Evolutionary conservation across 306 rosid genomes (phyloP).

Genomic region (Sphenostylis stenocarpa): DNA sequence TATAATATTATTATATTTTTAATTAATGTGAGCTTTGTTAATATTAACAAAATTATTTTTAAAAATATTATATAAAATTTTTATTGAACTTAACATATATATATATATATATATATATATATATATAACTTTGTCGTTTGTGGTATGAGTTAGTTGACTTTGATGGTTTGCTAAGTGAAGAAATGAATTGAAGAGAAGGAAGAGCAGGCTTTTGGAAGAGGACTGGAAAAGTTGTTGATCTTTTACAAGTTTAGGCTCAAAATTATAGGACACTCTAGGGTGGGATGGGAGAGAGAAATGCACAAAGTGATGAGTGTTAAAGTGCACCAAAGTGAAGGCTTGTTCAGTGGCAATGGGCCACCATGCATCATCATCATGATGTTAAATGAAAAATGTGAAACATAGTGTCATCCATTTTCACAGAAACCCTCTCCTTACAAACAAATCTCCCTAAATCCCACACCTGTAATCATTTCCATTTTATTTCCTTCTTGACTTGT

Average conservation of each 20-base stretch:
- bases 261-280: conserved; percentile 44
- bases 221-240: conserved; percentile 47
- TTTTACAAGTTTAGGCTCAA: conserved; percentile 49
- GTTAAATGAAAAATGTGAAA: conserved; percentile 37
- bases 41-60: no score
- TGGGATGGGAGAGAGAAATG: conserved; percentile 5
- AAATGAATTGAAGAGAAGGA: conserved; percentile 32
- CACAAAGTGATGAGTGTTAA: conserved; percentile 44
- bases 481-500: conserved; percentile 8
- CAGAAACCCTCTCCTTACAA: not conserved
- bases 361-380: conserved; percentile 22
- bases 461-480: conserved; percentile 45
- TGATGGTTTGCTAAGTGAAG: conserved; percentile 17
- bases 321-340: conserved; percentile 40
- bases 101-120: no score
- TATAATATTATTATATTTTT: no score
- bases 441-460: conserved; percentile 46
- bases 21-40: no score
- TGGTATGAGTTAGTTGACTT: conserved; percentile 24
- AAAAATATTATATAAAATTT: no score
- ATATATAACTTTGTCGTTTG: conserved; percentile 42
- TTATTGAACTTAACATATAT: no score
- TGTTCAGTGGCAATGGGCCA: conserved; percentile 47
- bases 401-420: conserved; percentile 31
- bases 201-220: conserved; percentile 38